Evolutionary conservation across 805 yeast genomes (phyloP), one percentile per base, ranked within the genome.

Genomic region (Candida nonsorbophila): DNA sequence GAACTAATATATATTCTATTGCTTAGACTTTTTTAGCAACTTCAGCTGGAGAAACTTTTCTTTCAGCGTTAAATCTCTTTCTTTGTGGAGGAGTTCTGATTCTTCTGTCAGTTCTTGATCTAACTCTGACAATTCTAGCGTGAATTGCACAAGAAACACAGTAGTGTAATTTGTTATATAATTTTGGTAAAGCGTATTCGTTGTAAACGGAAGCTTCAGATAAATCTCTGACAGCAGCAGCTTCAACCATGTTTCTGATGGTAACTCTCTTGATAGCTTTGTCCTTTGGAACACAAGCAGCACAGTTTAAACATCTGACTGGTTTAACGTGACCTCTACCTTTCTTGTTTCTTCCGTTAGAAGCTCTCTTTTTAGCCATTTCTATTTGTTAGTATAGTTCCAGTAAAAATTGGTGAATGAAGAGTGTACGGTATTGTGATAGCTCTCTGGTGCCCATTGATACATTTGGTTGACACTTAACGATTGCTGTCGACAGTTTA

Each of bases 321-420:
- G 95, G 94, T 74, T 84, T 85, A 73, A 85, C 96, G 95, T 92
- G 97, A 69, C 99, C 99, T 86, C 99, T 92, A 70, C 97, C 97
- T 79, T 87, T 88, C 94, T 92, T 92, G 94, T 92, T 92, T 81
- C 99, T 90, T 82, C 99, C 99, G 97, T 88, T 87, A 92, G 97
- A 87, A 73, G 97, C 87, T 88, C 99, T 90, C 97, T 92, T 92
- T 86, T 92, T 92, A 74, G 98, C 97, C 99, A 92, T 92, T 50
- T 42, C 53, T 53, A 41, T 20, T 33, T 14, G 24, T 16, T 36
- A 57, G 51, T 53, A 53, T 55, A 52, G 51, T 28, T 18, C 6
- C 17, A 7, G 7, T 22, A 9, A 16, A 7, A 8, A 2, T 10
- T 20, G 27, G 24, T 7, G n/a, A 18, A 13, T n/a, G n/a, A n/a